phyloP scores from a whole-genome alignment of 768 basidiomycete genomes.

The Tulasnella sp. region DNA sequence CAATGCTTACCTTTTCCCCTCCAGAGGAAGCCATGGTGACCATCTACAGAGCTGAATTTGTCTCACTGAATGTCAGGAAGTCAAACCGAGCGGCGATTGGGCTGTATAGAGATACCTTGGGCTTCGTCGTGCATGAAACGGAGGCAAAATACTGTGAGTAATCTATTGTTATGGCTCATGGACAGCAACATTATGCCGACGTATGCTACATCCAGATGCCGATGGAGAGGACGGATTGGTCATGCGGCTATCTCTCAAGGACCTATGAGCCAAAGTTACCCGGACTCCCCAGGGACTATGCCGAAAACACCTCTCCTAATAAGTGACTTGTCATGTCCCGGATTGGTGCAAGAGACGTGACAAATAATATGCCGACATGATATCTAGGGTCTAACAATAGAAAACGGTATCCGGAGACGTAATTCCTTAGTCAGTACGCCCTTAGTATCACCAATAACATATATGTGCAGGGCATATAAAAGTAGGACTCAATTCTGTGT shows the following conservation, averaged over 20 bases:
- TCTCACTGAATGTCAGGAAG: constrained; percentile 85
- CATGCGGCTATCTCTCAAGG: constrained; percentile 60
- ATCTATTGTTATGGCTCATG: neutral
- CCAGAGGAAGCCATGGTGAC: constrained; percentile 85
- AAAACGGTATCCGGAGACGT: no score
- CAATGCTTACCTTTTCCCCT: neutral
- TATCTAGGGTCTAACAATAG: no score
- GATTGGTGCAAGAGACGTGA: no score
- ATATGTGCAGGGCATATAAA: no score
- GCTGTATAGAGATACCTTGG: constrained; percentile 80
- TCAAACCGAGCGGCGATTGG: constrained; percentile 89
- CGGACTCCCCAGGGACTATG: no score
- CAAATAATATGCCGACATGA: no score
- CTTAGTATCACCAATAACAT: no score
- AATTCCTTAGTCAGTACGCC: no score
- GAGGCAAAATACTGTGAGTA: constrained; percentile 86
- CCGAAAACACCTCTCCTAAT: no score
- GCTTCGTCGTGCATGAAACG: constrained; percentile 75
- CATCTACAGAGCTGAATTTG: constrained; percentile 74
- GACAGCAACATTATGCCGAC: neutral
- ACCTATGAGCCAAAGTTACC: no score
- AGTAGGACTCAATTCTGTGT: no score
- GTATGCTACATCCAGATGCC: constrained; percentile 46
- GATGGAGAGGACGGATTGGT: constrained; percentile 93
- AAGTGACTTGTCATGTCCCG: no score